Conservation (phyloP, 768 basidiomycete species). For the Gelatoporia subvermispora region DNA sequence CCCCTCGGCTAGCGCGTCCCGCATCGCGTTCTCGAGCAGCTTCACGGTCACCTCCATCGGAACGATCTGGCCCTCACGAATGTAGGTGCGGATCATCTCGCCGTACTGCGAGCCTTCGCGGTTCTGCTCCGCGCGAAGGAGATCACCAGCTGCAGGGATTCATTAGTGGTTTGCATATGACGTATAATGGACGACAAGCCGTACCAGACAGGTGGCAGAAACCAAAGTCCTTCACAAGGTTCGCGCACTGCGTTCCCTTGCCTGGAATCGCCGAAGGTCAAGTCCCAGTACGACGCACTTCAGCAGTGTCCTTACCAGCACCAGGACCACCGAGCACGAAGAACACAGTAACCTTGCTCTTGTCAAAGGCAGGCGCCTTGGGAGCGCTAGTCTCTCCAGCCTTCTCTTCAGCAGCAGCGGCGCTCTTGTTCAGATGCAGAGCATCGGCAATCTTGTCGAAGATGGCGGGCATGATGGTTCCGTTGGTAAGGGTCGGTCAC, state of each 20-base stretch:
- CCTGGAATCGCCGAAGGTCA: constrained; percentile 41
- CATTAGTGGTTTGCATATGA: neutral
- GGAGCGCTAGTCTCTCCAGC: constrained; percentile 1
- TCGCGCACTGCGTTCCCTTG: constrained; percentile 92
- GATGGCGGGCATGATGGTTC: constrained; percentile 32
- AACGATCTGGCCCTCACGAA: constrained; percentile 89
- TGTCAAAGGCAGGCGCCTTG: constrained; percentile 53
- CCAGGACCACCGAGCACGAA: constrained; percentile 98
- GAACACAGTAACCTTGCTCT: constrained; percentile 74
- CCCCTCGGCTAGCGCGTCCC: constrained; percentile 43
- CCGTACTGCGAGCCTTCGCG: constrained; percentile 83
- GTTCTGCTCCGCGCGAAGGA: constrained; percentile 89
- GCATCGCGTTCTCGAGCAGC: constrained; percentile 91
- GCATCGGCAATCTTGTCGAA: constrained; percentile 37
- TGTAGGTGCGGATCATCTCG: constrained; percentile 79
- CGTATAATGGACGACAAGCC: constrained; percentile 12
- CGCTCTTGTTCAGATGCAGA: constrained; percentile 26
- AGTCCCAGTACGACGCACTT: constrained; percentile 1
- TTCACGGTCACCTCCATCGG: constrained; percentile 97
- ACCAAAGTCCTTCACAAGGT: constrained; percentile 76
- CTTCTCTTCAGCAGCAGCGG: neutral
- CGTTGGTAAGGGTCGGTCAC: constrained; percentile 5
- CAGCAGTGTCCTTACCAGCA: constrained; percentile 52
- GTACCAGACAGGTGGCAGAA: constrained; percentile 93
- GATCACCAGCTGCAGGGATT: constrained; percentile 75